Percentiles rank a stretch among this genome's conserved stretches.
phyloP scores from a whole-genome alignment of 805 yeast genomes.

The Barnettozyma salicaria region DNA sequence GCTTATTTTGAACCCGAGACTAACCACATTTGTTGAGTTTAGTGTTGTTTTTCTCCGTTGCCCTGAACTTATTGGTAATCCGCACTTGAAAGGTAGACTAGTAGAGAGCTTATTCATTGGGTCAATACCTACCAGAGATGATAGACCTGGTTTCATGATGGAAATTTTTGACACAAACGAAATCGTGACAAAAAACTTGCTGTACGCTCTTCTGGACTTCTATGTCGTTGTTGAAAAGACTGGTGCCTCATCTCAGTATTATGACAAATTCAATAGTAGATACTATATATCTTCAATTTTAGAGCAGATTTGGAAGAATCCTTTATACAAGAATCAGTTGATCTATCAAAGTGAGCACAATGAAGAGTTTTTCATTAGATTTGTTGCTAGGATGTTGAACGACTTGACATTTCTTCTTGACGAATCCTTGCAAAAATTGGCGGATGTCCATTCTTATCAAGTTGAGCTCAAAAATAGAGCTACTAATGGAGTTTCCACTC shows the following conservation, averaged over 20 bases:
- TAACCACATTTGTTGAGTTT: conserved; percentile 60
- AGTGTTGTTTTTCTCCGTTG: conserved; percentile 72
- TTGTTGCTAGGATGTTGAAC: conserved; percentile 90
- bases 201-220: conserved; percentile 81
- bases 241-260: conserved; percentile 90
- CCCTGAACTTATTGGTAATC: conserved; percentile 82
- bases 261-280: conserved; percentile 90
- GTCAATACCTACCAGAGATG: conserved; percentile 47
- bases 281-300: conserved; percentile 79
- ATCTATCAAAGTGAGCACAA: conserved; percentile 58
- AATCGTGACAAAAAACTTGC: conserved; percentile 55
- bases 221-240: conserved; percentile 95
- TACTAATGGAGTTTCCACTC: conserved; percentile 20
- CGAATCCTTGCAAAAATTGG: conserved; percentile 77
- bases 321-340: conserved; percentile 62
- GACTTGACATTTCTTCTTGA: conserved; percentile 90
- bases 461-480: conserved; percentile 51
- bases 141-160: conserved; percentile 68
- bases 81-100: conserved; percentile 82
- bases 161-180: conserved; percentile 58
- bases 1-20: conserved; percentile 45
- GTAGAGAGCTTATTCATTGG: conserved; percentile 80
- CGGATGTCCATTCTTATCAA: conserved; percentile 71
- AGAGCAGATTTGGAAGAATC: conserved; percentile 77
- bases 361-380: conserved; percentile 81